Evolutionary conservation across 192 early-diverging fungal genomes (phyloP).

Genomic region (Rhizophagus prolifer): DNA sequence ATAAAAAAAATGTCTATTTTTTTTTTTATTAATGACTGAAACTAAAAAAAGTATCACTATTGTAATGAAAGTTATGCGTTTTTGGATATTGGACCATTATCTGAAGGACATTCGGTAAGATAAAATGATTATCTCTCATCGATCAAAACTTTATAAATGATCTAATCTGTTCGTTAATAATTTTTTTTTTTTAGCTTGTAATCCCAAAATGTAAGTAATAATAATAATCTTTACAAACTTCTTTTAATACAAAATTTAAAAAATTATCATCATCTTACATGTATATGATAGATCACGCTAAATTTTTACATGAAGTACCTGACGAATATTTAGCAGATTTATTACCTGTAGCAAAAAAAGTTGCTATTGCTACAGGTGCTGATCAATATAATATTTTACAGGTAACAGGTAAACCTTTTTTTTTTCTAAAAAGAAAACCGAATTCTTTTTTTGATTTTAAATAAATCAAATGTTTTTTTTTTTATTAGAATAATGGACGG

Average conservation of each 20-base stretch:
- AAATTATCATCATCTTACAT: slow-evolving; percentile 32
- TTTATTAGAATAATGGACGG: slow-evolving; percentile 53
- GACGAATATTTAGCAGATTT: slow-evolving; percentile 82
- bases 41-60: background rate
- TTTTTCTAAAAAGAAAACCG: background rate
- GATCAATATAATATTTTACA: slow-evolving; percentile 88
- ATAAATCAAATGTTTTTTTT: slow-evolving; percentile 6
- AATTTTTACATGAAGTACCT: slow-evolving; percentile 87
- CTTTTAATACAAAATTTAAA: background rate
- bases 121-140: background rate
- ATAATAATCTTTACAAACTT: no score
- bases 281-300: slow-evolving; percentile 71
- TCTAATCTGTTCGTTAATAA: no score
- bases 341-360: slow-evolving; percentile 85
- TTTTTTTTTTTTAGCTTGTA: slow-evolving; percentile 51
- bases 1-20: background rate
- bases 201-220: slow-evolving; percentile 66
- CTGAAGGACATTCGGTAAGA: slow-evolving; percentile 69
- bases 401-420: slow-evolving; percentile 36
- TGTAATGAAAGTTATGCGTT: slow-evolving; percentile 61
- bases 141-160: background rate
- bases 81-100: slow-evolving; percentile 77
- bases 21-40: no score
- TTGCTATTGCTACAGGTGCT: slow-evolving; percentile 69
- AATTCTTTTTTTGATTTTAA: no score